Evolutionary conservation across 2,329 filamentous ascomycete species (phyloP), one percentile per base, ranked within the genome.

Genomic region (Fusarium chaquense): DNA sequence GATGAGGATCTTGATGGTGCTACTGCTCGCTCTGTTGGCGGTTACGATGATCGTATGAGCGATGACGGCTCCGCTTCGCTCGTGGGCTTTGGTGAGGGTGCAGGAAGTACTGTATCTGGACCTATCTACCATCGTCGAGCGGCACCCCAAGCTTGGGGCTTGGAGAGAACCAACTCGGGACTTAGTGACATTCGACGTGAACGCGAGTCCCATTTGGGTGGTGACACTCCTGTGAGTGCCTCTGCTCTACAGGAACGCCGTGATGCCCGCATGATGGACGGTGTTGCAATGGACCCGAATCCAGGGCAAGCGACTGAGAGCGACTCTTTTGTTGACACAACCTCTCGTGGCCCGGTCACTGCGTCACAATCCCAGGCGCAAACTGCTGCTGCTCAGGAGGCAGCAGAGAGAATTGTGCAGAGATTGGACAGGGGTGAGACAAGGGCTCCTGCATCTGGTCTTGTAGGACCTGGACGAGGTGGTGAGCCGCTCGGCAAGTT

Each of bases 51-150:
- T 70, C 92, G 91, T 62, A 91, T 96, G 86, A 95, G 92, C 73
- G 94, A 97, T 73, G 93, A 97, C 75, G 91, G 90, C 10, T 90
- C 90, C 54, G 93, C 91, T 4, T 95, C 91, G 67, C 85, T 98
- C 8, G 95, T 98, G 12, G 95, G 92, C 1, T 98, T 98, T 73
- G 95, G 95, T 51, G 94, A 98, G 78, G 95, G 94, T 35, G 94
- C 95, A 12, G 93, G 91, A 72, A 93, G 91, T 78, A 93, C 93
- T 7, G 90, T 94, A 60, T 93, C 90, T 63, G 93, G 93, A 0
- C 93, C 93, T 40, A 91, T 92, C 76, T 86, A 92, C 81, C 83
- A 87, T 78, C 81, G 86, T 64, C 78, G 86, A 49, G 78, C 83
- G 52, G 79, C 80, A 68, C 83, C 82, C 70, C 73, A 80, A 67